Evolutionary conservation across 2,329 filamentous ascomycete genomes (phyloP).

Genomic region (Fusarium albidum): DNA sequence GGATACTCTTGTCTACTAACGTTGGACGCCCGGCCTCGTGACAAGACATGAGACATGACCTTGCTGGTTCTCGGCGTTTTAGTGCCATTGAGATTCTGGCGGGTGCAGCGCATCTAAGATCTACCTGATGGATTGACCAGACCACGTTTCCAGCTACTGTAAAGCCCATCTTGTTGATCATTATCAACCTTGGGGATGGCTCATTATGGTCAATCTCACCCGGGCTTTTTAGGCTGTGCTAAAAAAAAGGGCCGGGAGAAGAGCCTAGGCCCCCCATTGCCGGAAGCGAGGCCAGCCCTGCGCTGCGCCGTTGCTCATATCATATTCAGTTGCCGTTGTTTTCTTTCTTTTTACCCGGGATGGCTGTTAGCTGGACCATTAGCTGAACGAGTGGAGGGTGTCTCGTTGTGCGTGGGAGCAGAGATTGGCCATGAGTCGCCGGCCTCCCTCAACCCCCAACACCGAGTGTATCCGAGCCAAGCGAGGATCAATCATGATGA

Average conservation of each 20-base stretch:
- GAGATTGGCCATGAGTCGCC: slow-evolving; percentile 1
- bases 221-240: slow-evolving; percentile 9
- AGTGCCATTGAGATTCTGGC: neutral
- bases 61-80: neutral
- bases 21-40: too few species aligned
- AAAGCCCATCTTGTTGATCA: neutral
- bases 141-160: too few species aligned
- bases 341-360: slow-evolving; percentile 16
- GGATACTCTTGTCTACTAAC: too few species aligned
- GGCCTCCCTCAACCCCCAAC: too few species aligned
- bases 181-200: neutral
- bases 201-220: neutral
- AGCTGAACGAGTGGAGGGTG: slow-evolving; percentile 14
- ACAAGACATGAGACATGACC: too few species aligned
- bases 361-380: slow-evolving; percentile 22
- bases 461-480: slow-evolving; percentile 21
- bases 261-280: slow-evolving; percentile 14
- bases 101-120: slow-evolving; percentile 21
- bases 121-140: too few species aligned
- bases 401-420: neutral
- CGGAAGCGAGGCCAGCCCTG: too few species aligned
- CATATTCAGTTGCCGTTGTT: slow-evolving; percentile 2
- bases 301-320: neutral
- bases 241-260: neutral
- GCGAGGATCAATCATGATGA: neutral